Conservation (phyloP, 83 land plant genomes). For the Picea abies region DNA sequence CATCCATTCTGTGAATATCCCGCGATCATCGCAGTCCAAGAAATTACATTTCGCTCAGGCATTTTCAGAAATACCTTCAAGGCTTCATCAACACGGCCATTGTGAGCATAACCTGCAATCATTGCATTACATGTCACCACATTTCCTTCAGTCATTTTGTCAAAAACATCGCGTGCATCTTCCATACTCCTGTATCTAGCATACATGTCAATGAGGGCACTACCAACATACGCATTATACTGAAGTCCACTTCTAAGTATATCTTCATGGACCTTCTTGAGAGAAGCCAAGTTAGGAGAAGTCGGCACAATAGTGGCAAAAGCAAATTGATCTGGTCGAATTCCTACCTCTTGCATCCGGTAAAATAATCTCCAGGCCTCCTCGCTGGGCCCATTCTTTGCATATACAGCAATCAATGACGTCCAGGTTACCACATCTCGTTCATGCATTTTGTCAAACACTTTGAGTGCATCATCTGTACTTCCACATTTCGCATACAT, state of each 20-base stretch:
- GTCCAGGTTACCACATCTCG: too few species aligned
- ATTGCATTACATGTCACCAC: constrained; percentile 33
- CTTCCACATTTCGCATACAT: constrained; percentile 51
- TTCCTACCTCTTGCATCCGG: too few species aligned
- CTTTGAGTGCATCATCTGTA: constrained; percentile 16
- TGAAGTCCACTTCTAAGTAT: constrained; percentile 16
- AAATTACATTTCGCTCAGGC: constrained; percentile 19
- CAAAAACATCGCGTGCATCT: constrained; percentile 30
- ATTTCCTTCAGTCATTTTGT: constrained; percentile 13
- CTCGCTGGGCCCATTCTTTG: too few species aligned
- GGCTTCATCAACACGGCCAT: constrained; percentile 39
- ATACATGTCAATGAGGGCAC: constrained; percentile 57
- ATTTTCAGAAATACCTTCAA: constrained; percentile 28
- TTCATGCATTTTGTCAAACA: background rate
- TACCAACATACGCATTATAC: constrained; percentile 26
- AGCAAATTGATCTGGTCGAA: too few species aligned
- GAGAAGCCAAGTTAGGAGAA: too few species aligned
- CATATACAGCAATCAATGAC: too few species aligned
- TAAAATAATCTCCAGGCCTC: too few species aligned
- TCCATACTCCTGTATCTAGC: constrained; percentile 35
- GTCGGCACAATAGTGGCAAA: too few species aligned
- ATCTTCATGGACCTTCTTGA: constrained; percentile 23
- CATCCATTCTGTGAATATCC: constrained; percentile 8
- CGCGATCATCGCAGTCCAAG: constrained; percentile 23
- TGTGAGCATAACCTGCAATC: constrained; percentile 37